Evolutionary conservation across 768 basidiomycete genomes (phyloP).

Genomic region (Kwoniella heveanensis): DNA sequence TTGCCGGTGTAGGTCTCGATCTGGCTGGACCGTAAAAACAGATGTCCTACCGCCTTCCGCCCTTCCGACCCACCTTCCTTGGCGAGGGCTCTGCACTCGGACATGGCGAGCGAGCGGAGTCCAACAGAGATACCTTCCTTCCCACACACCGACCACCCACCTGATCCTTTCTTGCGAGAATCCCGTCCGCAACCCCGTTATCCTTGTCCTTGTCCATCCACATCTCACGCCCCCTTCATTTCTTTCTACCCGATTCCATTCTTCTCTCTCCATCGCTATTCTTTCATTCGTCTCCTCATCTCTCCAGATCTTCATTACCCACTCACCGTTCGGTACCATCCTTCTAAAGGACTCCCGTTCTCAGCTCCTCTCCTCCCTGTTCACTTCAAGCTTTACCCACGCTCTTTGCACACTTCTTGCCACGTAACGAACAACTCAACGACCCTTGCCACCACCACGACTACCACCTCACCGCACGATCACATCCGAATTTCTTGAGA

Average conservation of each 20-base stretch:
- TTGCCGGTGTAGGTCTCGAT: neutral
- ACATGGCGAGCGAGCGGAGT: neutral
- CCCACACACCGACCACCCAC: neutral
- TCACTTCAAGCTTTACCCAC: neutral
- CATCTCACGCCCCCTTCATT: neutral
- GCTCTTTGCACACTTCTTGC: neutral
- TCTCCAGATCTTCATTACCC: neutral
- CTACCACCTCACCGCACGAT: too few relatives aligned
- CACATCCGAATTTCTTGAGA: too few relatives aligned
- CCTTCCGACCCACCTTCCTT: neutral
- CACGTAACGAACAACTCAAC: neutral
- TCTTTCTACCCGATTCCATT: neutral
- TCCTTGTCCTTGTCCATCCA: neutral
- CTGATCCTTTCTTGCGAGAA: slow-evolving; percentile 1
- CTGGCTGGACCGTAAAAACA: neutral
- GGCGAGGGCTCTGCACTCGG: neutral
- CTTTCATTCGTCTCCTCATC: neutral
- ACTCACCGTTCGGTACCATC: neutral
- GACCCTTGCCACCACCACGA: neutral
- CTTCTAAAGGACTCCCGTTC: neutral
- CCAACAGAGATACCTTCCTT: neutral
- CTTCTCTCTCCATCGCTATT: neutral
- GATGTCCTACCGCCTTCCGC: neutral
- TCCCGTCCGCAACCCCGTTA: neutral
- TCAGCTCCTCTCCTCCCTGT: neutral